Base-by-base conservation (phyloP, 257 asterid species). In the Osmanthus fragrans region DNA sequence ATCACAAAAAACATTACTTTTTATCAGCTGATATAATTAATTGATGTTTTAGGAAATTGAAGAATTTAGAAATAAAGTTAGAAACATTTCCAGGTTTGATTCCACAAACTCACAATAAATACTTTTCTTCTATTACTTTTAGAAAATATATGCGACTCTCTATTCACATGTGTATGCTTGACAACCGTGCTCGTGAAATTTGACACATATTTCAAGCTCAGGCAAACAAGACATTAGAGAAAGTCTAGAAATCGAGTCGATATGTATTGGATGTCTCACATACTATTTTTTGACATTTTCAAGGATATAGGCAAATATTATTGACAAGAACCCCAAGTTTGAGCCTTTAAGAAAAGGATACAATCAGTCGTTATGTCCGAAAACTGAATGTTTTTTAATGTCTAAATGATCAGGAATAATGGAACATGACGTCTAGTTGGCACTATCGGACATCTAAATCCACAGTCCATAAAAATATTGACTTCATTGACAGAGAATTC, bases 51-150 rank as follows among this genome's bases (percentile, higher is more conserved):
- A 74, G 56, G 39, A 30, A 9, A 27, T 39, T 11, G 56, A 56
- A 47, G 34, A 23, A 68, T 79, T 72, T 49, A 25, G 37, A 71
- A 70, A 72, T 4, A 73, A 30, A 40, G 19, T 30, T 23, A 32
- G n/a, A 70, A 69, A 67, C 69, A 40, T 47, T 37, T 32, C 51
- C 47, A 69, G 74, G 79, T 27, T 6, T 36, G 64, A 54, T 54
- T 54, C 27, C 10, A 5, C 27, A 54, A 54, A 54, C 10, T 19
- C 64, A 15, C 56, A 47, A 47, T 54, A n/a, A 0, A 54, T 54
- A 54, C 7, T 54, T 54, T 54, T 19, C 12, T 54, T 7, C 10
- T 19, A 54, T n/a, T 7, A 54, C 7, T 54, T n/a, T 6, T 19
- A 54, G 56, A 47, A 15, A 47, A 15, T 16, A 33, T 42, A 12